A percentile compares a stretch with the other conserved stretches of the same genome.
Evolutionary conservation across 2,329 filamentous ascomycete genomes (phyloP).

Genomic region (Cladosporium sp.): DNA sequence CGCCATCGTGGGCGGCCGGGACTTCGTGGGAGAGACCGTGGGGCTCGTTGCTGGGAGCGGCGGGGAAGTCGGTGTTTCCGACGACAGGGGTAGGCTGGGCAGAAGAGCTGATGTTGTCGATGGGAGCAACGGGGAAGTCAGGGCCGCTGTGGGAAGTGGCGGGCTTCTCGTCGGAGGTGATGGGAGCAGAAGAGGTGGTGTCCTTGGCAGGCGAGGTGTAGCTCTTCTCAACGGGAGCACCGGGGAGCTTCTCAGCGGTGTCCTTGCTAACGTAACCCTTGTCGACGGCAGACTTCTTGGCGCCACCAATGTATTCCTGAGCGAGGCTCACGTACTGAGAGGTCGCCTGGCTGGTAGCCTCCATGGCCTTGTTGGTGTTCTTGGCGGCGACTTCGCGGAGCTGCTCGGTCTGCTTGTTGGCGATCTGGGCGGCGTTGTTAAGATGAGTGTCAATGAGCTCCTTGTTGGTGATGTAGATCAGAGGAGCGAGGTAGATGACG

Average conservation of each 20-base stretch:
- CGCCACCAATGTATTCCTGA: slow-evolving; percentile 53
- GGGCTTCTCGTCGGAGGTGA: slow-evolving; percentile 12
- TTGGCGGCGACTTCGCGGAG: slow-evolving; percentile 61
- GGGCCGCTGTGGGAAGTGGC: slow-evolving; percentile 15
- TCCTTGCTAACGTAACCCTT: slow-evolving; percentile 38
- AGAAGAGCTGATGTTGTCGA: slow-evolving; percentile 4
- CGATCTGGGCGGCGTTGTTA: slow-evolving; percentile 53
- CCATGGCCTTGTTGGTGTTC: slow-evolving; percentile 59
- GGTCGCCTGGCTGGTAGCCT: slow-evolving; percentile 59
- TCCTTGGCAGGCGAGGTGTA: slow-evolving; percentile 13
- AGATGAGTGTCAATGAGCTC: slow-evolving; percentile 64
- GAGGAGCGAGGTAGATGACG: slow-evolving; percentile 59
- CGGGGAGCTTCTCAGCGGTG: slow-evolving; percentile 31
- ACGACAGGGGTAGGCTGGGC: neutral
- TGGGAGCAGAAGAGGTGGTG: slow-evolving; percentile 6
- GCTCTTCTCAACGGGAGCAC: slow-evolving; percentile 23
- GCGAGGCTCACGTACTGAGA: slow-evolving; percentile 63
- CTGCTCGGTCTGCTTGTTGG: slow-evolving; percentile 60
- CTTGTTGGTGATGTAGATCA: slow-evolving; percentile 66
- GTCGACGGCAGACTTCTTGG: slow-evolving; percentile 38
- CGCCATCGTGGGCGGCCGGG: neutral
- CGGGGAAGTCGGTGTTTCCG: slow-evolving; percentile 17
- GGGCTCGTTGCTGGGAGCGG: slow-evolving; percentile 14
- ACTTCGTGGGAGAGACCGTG: slow-evolving; percentile 4
- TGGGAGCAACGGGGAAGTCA: slow-evolving; percentile 1